phyloP scores from a whole-genome alignment of 202 grass and related monocot genomes.

The Miscanthus sacchariflorus region DNA sequence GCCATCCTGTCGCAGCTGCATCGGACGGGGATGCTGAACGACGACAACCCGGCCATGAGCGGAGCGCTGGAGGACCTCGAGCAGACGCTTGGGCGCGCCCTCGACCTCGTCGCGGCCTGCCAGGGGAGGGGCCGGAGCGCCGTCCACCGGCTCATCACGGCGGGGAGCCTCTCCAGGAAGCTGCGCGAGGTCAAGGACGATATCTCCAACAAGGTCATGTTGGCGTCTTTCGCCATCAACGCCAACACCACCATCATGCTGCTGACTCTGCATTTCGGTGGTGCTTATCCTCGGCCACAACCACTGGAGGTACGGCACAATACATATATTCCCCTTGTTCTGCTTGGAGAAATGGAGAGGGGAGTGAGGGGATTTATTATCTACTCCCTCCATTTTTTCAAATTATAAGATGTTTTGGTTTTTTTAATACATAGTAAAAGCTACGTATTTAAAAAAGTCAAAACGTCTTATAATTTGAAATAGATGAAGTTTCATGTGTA shows the following conservation, averaged over 20 bases:
- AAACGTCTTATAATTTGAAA: too few relatives aligned
- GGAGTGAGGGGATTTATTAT: too few relatives aligned
- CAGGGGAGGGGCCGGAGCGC: neutral
- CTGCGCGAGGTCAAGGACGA: neutral
- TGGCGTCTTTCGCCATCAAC: neutral
- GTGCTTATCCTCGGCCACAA: neutral
- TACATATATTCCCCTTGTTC: too few relatives aligned
- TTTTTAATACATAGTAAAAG: too few relatives aligned
- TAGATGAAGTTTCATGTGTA: too few relatives aligned
- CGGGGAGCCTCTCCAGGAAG: neutral
- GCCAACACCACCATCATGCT: neutral
- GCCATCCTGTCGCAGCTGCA: slow-evolving; percentile 18
- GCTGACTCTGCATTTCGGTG: neutral
- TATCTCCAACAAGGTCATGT: neutral
- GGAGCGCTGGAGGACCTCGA: neutral
- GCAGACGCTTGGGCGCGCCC: neutral
- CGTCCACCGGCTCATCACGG: neutral
- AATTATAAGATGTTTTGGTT: too few relatives aligned
- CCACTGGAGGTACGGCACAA: too few relatives aligned
- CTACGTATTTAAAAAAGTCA: too few relatives aligned
- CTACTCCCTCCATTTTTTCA: too few relatives aligned
- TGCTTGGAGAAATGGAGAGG: too few relatives aligned
- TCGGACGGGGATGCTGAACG: neutral
- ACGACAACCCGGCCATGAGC: neutral
- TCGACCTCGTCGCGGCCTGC: slow-evolving; percentile 8